Conservation (phyloP, 306 rosid species). For the Inga oerstediana region DNA sequence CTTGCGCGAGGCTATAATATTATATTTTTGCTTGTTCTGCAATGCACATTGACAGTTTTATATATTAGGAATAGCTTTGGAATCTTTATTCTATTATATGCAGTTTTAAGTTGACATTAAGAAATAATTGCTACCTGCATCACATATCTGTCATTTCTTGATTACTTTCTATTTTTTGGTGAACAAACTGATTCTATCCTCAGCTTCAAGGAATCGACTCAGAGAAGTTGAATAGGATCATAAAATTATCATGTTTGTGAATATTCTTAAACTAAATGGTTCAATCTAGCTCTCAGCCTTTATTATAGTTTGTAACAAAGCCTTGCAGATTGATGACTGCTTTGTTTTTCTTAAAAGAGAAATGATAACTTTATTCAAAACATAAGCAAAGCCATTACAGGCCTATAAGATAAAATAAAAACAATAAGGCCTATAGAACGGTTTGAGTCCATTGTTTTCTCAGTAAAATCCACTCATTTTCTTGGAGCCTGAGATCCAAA, state of each 20-base stretch:
- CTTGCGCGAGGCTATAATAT: no score
- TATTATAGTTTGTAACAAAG: neutral
- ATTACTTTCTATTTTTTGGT: neutral
- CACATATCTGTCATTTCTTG: neutral
- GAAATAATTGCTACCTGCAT: no score
- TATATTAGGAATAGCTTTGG: neutral
- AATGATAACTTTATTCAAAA: neutral
- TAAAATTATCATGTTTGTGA: neutral
- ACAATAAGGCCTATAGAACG: no score
- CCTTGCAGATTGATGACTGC: neutral
- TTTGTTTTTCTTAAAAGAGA: neutral
- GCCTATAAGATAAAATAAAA: neutral
- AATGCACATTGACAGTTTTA: neutral
- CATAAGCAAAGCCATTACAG: neutral
- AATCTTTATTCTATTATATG: neutral
- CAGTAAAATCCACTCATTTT: neutral
- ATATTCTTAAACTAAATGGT: neutral
- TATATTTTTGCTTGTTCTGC: neutral
- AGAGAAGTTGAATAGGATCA: neutral
- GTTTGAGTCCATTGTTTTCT: constrained; percentile 27
- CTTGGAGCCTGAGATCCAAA: neutral
- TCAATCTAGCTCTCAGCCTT: neutral
- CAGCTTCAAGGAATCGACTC: neutral
- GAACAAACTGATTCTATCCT: neutral
- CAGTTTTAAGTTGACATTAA: no score